A percentile compares a stretch with the other conserved stretches of the same genome.
Conservation (phyloP, 805 yeast genomes). For the Clavispora asparagi region DNA sequence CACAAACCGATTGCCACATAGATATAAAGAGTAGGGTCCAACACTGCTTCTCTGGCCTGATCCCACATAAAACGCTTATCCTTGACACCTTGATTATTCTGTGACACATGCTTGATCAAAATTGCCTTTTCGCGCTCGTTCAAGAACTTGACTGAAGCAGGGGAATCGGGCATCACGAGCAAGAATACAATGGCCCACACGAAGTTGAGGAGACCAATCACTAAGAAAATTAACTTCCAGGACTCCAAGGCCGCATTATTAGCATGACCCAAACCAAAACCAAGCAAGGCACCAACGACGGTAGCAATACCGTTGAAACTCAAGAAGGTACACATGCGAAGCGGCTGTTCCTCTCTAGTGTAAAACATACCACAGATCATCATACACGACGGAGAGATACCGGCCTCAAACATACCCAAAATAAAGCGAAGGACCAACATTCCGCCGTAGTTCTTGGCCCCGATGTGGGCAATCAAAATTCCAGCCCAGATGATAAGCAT, state of each 20-base stretch:
- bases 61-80: constrained; percentile 17
- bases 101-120: constrained; percentile 15
- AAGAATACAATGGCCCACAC: constrained; percentile 16
- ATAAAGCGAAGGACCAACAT: constrained; percentile 28
- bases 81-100: constrained; percentile 22
- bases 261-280: constrained; percentile 29
- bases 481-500: constrained; percentile 17
- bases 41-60: constrained; percentile 18
- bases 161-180: constrained; percentile 19
- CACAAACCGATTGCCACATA: constrained; percentile 19
- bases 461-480: constrained; percentile 21
- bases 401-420: constrained; percentile 32
- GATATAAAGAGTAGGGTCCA: constrained; percentile 18
- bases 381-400: constrained; percentile 30
- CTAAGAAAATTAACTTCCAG: constrained; percentile 20
- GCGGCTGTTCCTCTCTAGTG: constrained; percentile 28
- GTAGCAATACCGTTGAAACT: constrained; percentile 22
- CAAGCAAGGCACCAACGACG: constrained; percentile 7
- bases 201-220: constrained; percentile 9
- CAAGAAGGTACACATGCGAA: constrained; percentile 24
- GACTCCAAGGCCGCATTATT: constrained; percentile 13
- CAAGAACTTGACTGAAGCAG: constrained; percentile 23
- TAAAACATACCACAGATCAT: constrained; percentile 29
- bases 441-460: constrained; percentile 30
- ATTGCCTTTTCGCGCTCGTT: constrained; percentile 23